phyloP scores from a whole-genome alignment of 2,329 filamentous ascomycete genomes.

The Dothiorella sarmentorum region DNA sequence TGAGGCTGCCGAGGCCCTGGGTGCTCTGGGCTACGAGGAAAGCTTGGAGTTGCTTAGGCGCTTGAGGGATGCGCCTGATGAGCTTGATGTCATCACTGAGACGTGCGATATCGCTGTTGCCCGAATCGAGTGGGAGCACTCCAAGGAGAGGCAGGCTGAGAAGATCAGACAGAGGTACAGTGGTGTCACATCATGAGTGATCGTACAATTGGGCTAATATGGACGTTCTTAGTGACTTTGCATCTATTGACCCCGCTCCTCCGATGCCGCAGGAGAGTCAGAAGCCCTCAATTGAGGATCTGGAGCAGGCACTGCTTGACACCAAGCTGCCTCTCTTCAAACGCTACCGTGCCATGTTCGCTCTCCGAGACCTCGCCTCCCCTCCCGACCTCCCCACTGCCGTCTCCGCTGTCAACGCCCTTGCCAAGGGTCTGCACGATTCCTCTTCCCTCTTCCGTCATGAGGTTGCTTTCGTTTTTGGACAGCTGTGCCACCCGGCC shows the following conservation, averaged over 20 bases:
- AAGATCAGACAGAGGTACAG: constrained; percentile 75
- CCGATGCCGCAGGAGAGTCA: constrained; percentile 69
- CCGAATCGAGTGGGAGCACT: constrained; percentile 86
- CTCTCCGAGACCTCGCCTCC: constrained; percentile 88
- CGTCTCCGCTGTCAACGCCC: constrained; percentile 76
- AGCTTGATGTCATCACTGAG: constrained; percentile 80
- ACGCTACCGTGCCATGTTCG: constrained; percentile 97
- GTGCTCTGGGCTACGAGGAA: constrained; percentile 72
- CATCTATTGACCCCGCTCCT: constrained; percentile 91
- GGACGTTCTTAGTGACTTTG: constrained; percentile 70
- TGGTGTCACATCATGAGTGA: neutral
- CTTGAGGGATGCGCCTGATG: constrained; percentile 70
- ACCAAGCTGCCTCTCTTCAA: constrained; percentile 77
- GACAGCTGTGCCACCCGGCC: constrained; percentile 92
- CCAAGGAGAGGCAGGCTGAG: constrained; percentile 60
- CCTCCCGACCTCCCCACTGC: constrained; percentile 89
- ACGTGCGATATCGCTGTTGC: constrained; percentile 97
- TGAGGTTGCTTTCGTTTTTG: constrained; percentile 97
- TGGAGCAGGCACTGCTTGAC: constrained; percentile 77
- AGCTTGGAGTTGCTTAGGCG: constrained; percentile 71
- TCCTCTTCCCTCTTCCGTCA: constrained; percentile 91
- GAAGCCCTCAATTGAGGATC: constrained; percentile 64
- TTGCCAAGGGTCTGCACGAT: constrained; percentile 82
- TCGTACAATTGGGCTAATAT: neutral
- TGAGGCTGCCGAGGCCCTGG: constrained; percentile 92